A percentile compares a stretch with the other conserved stretches of the same genome.
phyloP scores from a whole-genome alignment of 768 basidiomycete genomes.

The Lanmaoa rubissima region DNA sequence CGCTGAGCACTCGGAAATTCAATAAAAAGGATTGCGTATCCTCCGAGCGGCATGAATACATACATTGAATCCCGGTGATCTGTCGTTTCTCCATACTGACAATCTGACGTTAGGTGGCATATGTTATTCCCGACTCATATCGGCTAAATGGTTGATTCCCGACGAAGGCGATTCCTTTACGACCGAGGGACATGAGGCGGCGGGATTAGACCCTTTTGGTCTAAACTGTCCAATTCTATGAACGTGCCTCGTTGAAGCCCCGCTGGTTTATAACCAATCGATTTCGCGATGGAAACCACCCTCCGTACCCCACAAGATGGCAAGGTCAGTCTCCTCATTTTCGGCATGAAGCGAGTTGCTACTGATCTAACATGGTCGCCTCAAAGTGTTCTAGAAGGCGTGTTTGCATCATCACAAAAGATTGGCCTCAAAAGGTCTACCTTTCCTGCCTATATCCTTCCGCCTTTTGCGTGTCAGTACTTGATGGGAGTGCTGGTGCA shows the following conservation, averaged over 20 bases:
- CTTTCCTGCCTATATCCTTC: constrained; percentile 38
- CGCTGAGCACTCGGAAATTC: no score
- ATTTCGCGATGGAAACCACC: neutral
- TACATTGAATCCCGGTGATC: no score
- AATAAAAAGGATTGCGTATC: no score
- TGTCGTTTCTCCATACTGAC: no score
- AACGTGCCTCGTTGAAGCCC: neutral
- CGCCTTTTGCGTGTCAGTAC: constrained; percentile 45
- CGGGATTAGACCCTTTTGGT: neutral
- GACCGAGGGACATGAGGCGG: neutral
- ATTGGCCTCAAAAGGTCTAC: constrained; percentile 14
- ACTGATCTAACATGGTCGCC: neutral
- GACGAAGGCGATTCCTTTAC: neutral
- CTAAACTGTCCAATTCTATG: neutral
- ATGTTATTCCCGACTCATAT: neutral
- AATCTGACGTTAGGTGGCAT: no score
- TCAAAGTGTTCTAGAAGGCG: neutral
- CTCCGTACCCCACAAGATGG: neutral
- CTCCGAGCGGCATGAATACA: no score
- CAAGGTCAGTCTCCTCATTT: neutral
- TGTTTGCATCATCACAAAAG: constrained; percentile 10
- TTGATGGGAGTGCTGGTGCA: constrained; percentile 51
- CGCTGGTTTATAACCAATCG: neutral
- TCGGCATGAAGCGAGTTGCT: neutral
- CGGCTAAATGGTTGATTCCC: neutral